These are phyloP conservation scores for Kwoniella mangroviensis DNA, from an alignment of 768 basidiomycete genomes.

Conservation along the genomic window DNA sequence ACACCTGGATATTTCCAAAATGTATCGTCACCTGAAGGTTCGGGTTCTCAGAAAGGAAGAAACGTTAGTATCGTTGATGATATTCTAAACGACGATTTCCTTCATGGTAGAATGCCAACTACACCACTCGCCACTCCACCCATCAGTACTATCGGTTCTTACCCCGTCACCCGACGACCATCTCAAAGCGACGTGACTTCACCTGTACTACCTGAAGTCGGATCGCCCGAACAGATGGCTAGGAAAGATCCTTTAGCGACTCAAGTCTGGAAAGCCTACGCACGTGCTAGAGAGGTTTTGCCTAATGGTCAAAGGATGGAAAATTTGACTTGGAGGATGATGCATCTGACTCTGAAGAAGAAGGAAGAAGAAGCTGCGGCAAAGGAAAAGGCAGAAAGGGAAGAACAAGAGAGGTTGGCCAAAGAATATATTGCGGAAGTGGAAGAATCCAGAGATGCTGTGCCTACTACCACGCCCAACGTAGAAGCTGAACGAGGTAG, in stretches of 20 bases:
- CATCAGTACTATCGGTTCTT: slow-evolving; percentile 23
- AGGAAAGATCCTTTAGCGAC: slow-evolving; percentile 87
- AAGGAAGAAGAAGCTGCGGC: slow-evolving; percentile 42
- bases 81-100: slow-evolving; percentile 55
- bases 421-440: slow-evolving; percentile 25
- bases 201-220: slow-evolving; percentile 32
- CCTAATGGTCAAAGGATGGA: slow-evolving; percentile 96
- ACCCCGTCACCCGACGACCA: slow-evolving; percentile 36
- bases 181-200: slow-evolving; percentile 35
- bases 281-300: slow-evolving; percentile 81
- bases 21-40: slow-evolving; percentile 18
- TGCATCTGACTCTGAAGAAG: slow-evolving; percentile 91
- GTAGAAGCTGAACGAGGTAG: slow-evolving; percentile 56
- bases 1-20: slow-evolving; percentile 12
- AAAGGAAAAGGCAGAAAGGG: slow-evolving; percentile 24
- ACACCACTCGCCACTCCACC: slow-evolving; percentile 20
- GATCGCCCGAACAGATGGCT: slow-evolving; percentile 43
- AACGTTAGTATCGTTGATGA: slow-evolving; percentile 41
- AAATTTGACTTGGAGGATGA: slow-evolving; percentile 98
- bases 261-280: slow-evolving; percentile 97
- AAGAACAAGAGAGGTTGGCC: slow-evolving; percentile 21
- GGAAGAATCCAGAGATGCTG: slow-evolving; percentile 34
- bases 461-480: slow-evolving; percentile 9
- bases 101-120: slow-evolving; percentile 34
- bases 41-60: slow-evolving; percentile 18